Conservation (phyloP, 306 rosid genomes). For the Comarum palustre region DNA sequence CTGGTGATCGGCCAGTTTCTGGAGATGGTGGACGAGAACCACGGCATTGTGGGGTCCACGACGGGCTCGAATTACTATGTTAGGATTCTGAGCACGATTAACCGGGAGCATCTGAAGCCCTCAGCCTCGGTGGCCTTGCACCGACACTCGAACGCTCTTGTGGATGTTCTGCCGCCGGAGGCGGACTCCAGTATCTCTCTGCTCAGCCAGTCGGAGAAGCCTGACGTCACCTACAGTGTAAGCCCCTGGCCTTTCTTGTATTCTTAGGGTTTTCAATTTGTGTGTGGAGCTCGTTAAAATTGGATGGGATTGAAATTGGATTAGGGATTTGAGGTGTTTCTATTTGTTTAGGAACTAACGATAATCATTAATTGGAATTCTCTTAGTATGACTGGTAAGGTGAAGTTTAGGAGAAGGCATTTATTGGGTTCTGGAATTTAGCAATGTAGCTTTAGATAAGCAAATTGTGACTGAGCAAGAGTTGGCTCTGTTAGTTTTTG, state of each 20-base stretch:
- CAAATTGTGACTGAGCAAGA: neutral
- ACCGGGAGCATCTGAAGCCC: slow-evolving; percentile 88
- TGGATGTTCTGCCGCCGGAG: slow-evolving; percentile 95
- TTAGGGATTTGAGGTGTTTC: neutral
- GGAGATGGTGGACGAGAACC: slow-evolving; percentile 97
- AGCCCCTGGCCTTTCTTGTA: slow-evolving; percentile 3
- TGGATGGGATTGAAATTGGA: neutral
- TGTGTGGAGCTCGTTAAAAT: neutral
- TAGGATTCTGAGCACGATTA: slow-evolving; percentile 85
- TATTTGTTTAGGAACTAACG: neutral
- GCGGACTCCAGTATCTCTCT: slow-evolving; percentile 97
- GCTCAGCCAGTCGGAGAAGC: slow-evolving; percentile 98
- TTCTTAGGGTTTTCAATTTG: neutral
- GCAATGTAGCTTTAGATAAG: neutral
- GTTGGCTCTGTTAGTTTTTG: neutral
- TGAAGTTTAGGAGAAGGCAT: neutral
- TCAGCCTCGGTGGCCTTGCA: slow-evolving; percentile 93
- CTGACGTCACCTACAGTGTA: slow-evolving; percentile 89
- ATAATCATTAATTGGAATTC: neutral
- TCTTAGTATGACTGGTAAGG: neutral
- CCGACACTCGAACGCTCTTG: slow-evolving; percentile 96
- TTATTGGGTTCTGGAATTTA: neutral
- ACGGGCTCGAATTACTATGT: slow-evolving; percentile 97
- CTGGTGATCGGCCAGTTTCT: slow-evolving; percentile 95
- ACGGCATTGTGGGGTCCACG: slow-evolving; percentile 97